Evolutionary conservation across 2,329 filamentous ascomycete genomes (phyloP), one percentile per base, ranked within the genome.

Genomic region (Claviceps lovelessii): DNA sequence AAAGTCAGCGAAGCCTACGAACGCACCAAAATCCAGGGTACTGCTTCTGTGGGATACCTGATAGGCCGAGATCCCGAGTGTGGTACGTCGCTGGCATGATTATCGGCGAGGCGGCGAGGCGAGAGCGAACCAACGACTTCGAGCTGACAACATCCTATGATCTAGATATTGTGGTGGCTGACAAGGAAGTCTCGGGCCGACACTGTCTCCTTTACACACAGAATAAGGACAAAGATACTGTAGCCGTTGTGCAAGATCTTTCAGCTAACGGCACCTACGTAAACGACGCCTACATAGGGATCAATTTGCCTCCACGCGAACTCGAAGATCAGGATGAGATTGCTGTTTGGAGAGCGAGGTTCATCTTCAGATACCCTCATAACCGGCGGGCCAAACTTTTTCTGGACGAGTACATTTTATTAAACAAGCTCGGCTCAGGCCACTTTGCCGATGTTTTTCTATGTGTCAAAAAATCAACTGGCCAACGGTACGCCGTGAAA

Each of bases 221-320:
- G 64, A 80, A 80, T 58, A 79, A 79, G 60, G 76, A 73, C 10
- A 69, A 72, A 17, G 75, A 80, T 68, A 78, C 75, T 60, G 77
- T 81, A 46, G 91, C 89, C 9, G 79, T 97, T 13, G 70, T 98
- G 5, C 90, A 98, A 67, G 93, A 98, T 68, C 73, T 97, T 23
- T 98, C 93, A 7, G 93, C 84, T 65, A 98, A 98, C 66, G 93
- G 93, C 52, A 98, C 94, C 0, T 98, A 90, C 66, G 85, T 98
- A 62, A 97, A 97, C 64, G 90, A 96, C 62, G 85, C 84, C 17
- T 78, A 95, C 35, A 81, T 98, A 29, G 93, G 93, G 29, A 85
- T 91, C 52, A 98, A 95, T 9, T 33, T 33, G 68, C 80, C 23
- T 23, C 23, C 89, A 54, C 82, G 91, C 56, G 89, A 95, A 67